These are phyloP conservation scores for Candida taoyuanica DNA, from an alignment of 805 yeast species.

Conservation along the genomic window DNA sequence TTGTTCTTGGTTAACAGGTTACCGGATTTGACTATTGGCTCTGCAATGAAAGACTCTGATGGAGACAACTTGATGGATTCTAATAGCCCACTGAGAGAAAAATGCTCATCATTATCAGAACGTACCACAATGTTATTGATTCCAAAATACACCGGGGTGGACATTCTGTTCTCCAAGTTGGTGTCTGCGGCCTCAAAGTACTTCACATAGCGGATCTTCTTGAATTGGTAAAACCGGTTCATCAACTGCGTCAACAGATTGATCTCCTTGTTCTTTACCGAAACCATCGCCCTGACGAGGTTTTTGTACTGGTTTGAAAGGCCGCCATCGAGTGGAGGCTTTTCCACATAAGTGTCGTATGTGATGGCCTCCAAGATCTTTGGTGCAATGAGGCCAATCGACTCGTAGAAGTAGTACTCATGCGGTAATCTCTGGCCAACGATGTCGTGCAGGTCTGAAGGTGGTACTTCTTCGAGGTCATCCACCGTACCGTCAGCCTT, in stretches of 20 bases:
- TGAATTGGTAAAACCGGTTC: slow-evolving; percentile 81
- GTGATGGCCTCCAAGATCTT: slow-evolving; percentile 63
- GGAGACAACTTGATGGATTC: slow-evolving; percentile 11
- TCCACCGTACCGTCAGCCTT: slow-evolving; percentile 65
- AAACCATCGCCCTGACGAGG: slow-evolving; percentile 45
- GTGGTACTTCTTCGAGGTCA: slow-evolving; percentile 36
- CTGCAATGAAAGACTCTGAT: slow-evolving; percentile 23
- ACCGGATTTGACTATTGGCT: slow-evolving; percentile 14
- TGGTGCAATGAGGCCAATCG: slow-evolving; percentile 66
- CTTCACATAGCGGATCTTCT: slow-evolving; percentile 48
- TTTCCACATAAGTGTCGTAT: slow-evolving; percentile 55
- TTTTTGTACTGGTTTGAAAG: slow-evolving; percentile 51
- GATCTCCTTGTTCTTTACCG: slow-evolving; percentile 53
- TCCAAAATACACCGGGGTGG: slow-evolving; percentile 47
- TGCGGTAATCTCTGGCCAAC: slow-evolving; percentile 83
- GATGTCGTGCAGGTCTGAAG: slow-evolving; percentile 76
- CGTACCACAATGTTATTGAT: slow-evolving; percentile 32
- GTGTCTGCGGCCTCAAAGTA: slow-evolving; percentile 47
- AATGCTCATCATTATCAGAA: slow-evolving; percentile 28
- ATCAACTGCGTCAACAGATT: slow-evolving; percentile 66
- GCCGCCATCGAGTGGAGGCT: slow-evolving; percentile 65
- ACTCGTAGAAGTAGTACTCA: slow-evolving; percentile 76
- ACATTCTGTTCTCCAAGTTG: slow-evolving; percentile 46
- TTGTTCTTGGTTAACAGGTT: slow-evolving; percentile 37
- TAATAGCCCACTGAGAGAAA: slow-evolving; percentile 27